Conservation (phyloP, 257 asterid species). For the Knoxia roxburghii region DNA sequence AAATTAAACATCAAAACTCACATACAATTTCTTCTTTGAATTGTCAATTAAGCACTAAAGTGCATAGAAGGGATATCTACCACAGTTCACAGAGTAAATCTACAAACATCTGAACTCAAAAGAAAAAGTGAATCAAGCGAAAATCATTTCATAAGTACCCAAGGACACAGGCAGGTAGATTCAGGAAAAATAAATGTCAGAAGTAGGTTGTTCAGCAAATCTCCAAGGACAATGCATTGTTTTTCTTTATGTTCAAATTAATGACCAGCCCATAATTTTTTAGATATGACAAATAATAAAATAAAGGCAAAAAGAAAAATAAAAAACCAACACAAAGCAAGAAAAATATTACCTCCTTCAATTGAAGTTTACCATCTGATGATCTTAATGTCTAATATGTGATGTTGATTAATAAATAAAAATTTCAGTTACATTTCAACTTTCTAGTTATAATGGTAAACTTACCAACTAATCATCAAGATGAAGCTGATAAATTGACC, state of each 20-base stretch:
- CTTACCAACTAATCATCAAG: neutral
- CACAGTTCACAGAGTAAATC: neutral
- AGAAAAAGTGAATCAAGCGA: neutral
- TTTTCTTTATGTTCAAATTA: too few relatives aligned
- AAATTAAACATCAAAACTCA: neutral
- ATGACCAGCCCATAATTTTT: neutral
- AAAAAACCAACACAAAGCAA: neutral
- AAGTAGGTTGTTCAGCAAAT: neutral
- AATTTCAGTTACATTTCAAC: neutral
- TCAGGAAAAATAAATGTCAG: too few relatives aligned
- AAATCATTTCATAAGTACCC: neutral
- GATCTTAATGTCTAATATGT: too few relatives aligned
- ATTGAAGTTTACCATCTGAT: too few relatives aligned
- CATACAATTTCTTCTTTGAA: neutral
- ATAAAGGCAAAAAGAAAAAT: neutral
- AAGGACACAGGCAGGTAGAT: neutral
- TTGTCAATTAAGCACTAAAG: neutral
- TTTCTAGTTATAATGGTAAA: neutral
- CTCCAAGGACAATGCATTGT: neutral
- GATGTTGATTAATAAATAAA: too few relatives aligned
- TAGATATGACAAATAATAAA: too few relatives aligned
- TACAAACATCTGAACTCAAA: neutral
- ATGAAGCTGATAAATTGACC: neutral
- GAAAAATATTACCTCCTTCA: neutral
- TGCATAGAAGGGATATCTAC: neutral